phyloP scores from a whole-genome alignment of 2,329 filamentous ascomycete species.

The Beauveria sp. region DNA sequence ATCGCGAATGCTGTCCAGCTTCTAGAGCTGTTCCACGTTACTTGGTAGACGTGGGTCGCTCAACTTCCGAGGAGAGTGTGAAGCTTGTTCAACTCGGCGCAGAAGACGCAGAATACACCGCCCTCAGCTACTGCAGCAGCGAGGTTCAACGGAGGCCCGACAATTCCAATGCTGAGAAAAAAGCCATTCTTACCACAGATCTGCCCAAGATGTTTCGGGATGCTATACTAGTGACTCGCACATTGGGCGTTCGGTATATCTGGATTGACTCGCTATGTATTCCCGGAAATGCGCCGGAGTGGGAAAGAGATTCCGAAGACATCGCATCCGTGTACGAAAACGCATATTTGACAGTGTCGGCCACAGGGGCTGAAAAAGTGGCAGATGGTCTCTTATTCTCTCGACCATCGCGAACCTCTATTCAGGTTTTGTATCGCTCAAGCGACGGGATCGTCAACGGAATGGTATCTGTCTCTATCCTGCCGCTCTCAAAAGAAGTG shows the following conservation, averaged over 20 bases:
- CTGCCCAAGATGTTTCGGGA: slow-evolving; percentile 8
- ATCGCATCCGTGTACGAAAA: neutral
- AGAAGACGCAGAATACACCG: neutral
- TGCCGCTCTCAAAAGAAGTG: neutral
- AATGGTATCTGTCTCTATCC: neutral
- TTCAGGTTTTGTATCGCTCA: neutral
- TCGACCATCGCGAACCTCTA: neutral
- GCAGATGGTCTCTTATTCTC: slow-evolving; percentile 5
- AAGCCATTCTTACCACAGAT: neutral
- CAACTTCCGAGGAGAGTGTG: neutral
- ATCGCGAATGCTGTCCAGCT: neutral
- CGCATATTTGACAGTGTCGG: neutral
- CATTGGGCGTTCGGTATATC: neutral
- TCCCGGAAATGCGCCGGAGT: neutral
- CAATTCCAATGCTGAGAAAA: neutral
- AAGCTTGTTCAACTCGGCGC: neutral
- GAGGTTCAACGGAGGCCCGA: neutral
- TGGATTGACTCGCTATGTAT: slow-evolving; percentile 11
- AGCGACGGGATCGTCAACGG: neutral
- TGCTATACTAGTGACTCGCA: slow-evolving; percentile 5
- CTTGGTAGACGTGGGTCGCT: neutral
- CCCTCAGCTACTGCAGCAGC: neutral
- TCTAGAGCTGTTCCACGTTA: neutral
- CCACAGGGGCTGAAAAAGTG: neutral
- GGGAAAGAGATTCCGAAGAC: neutral